phyloP scores from a whole-genome alignment of 345 rosid species.

The Eucalyptus virginea region DNA sequence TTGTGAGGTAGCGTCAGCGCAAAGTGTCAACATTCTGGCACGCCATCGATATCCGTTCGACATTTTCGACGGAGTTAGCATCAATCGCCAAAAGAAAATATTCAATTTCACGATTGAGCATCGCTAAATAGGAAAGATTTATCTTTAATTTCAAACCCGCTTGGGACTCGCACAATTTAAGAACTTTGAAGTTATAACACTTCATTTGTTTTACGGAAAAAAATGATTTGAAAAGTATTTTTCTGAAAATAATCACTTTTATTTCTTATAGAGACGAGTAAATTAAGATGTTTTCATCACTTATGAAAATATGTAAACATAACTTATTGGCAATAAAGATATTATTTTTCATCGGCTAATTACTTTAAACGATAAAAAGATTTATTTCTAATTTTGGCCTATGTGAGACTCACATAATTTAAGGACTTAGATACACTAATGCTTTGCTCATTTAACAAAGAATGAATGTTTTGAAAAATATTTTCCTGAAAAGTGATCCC shows the following conservation, averaged over 20 bases:
- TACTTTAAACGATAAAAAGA: not conserved
- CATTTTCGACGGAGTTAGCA: not conserved
- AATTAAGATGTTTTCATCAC: too few species aligned
- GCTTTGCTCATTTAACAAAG: too few species aligned
- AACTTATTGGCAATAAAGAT: too few species aligned
- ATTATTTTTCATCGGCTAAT: not conserved
- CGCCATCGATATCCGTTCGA: not conserved
- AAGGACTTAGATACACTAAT: not conserved
- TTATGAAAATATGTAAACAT: too few species aligned
- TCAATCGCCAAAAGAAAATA: not conserved
- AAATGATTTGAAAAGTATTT: too few species aligned
- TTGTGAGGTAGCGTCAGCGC: not conserved
- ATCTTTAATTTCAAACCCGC: not conserved
- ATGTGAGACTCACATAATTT: not conserved
- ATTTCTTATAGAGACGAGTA: accelerated
- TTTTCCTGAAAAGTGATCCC: too few species aligned
- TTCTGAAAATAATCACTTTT: too few species aligned
- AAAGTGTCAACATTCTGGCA: not conserved
- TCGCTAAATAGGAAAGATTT: not conserved
- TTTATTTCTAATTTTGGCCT: not conserved
- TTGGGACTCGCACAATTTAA: not conserved
- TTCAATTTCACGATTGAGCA: not conserved
- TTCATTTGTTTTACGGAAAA: accelerated
- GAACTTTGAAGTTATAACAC: not conserved
- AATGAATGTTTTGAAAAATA: too few species aligned